Base-by-base conservation (phyloP, 352 stramenopile genomes). In the Phytopythium helicoides region DNA sequence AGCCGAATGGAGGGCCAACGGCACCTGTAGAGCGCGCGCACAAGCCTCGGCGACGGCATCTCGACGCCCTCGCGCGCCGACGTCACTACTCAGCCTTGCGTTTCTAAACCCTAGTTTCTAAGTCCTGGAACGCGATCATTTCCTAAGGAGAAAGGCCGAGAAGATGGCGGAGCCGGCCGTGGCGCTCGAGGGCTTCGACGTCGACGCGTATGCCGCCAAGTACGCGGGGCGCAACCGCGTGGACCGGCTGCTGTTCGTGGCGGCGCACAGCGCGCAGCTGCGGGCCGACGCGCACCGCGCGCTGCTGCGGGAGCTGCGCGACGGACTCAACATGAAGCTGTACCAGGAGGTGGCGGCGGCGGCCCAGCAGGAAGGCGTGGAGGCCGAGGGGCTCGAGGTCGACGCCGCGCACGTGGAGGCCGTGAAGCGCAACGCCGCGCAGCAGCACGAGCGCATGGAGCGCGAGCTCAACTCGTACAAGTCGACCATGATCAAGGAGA, bases 391-490 rank as follows among this genome's bases (percentile, higher is more conserved):
- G 42, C 52, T 66, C 10, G 62, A 61, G 3, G 73, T 78, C 1
- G 73, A 87, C 47, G 31, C 59, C 16, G 48, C 71, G 16, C 66
- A 81, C 28, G 71, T 95, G 18, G 81, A 95, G 35, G 84, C 31
- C 42, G 68, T 89, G 22, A 80, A 80, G 41, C 79, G 81, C 48
- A 87, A 58, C 47, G 76, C 78, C 1, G 62, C 67, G 21, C 68
- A 86, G 34, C 81, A 89, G 55, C 82, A 94, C 45, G 86, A 93
- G 42, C 79, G 81, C 4, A 65, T 96, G 28, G 84, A 94, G 59
- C 84, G 93, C 49, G 86, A 96, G 56, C 75, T 96, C 16, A 92
- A 94, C 54, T 94, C 85, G 67, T 96, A 94, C 73, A 96, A 96
- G 65, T 94, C 82, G 31, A 94, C 78, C 15, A 89, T 94, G 76